Evolutionary conservation across 345 rosid species (phyloP).

Genomic region (Theobroma cacao): DNA sequence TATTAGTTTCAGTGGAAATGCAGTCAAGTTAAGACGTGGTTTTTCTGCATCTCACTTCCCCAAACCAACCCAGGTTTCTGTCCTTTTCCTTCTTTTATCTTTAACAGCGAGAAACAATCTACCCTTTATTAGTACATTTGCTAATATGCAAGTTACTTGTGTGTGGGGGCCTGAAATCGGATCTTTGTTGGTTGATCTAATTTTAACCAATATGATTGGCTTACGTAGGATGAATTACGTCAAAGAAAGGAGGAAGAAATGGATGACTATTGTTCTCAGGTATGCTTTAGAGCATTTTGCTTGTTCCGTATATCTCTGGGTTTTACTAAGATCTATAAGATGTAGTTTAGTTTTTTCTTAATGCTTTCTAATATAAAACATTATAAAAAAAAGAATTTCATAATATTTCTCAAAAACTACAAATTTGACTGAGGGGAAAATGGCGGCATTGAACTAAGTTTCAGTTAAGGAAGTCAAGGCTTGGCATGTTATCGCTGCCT

Average conservation of each 20-base stretch:
- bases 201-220: neutral
- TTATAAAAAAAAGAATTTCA: neutral
- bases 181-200: neutral
- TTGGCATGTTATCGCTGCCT: neutral
- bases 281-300: conserved; percentile 26
- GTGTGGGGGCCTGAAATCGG: neutral
- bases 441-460: neutral
- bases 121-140: neutral
- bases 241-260: conserved; percentile 92
- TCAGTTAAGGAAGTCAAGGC: neutral
- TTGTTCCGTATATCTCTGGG: neutral
- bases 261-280: conserved; percentile 97
- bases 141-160: neutral
- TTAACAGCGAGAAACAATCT: neutral
- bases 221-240: conserved; percentile 70
- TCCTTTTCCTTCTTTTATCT: neutral
- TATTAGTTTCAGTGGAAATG: conserved; percentile 62
- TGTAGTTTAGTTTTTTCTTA: neutral
- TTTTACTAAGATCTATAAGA: neutral
- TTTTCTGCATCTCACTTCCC: conserved; percentile 61
- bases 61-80: conserved; percentile 80
- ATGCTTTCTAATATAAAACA: neutral
- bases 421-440: neutral
- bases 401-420: neutral
- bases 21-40: conserved; percentile 90